Percentiles rank a stretch among this genome's conserved stretches.
Evolutionary conservation across 2,329 filamentous ascomycete genomes (phyloP).

Genomic region (Colletotrichum sp.): DNA sequence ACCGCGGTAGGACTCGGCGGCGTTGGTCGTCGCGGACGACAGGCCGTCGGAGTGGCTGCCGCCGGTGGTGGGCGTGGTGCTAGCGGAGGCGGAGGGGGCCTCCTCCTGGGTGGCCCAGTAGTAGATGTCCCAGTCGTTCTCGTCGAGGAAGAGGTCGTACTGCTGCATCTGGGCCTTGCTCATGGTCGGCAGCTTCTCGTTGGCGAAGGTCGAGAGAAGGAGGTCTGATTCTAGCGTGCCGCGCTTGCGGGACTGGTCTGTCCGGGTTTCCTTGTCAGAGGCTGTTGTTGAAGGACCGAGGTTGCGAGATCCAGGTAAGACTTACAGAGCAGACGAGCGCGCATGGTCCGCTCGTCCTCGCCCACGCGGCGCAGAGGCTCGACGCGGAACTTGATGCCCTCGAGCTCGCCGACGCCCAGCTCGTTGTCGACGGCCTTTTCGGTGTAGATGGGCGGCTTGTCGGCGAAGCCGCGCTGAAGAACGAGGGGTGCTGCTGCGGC

Average conservation of each 20-base stretch:
- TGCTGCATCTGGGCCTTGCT: slow-evolving; percentile 73
- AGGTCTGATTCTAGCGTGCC: slow-evolving; percentile 96
- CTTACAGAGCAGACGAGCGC: slow-evolving; percentile 79
- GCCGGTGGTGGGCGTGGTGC: slow-evolving; percentile 41
- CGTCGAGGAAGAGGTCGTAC: slow-evolving; percentile 93
- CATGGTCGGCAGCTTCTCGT: slow-evolving; percentile 79
- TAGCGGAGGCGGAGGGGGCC: slow-evolving; percentile 49
- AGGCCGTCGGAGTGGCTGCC: neutral
- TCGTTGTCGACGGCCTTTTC: slow-evolving; percentile 46
- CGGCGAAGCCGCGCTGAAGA: slow-evolving; percentile 18
- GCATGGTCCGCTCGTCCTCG: slow-evolving; percentile 85
- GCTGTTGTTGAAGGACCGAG: neutral
- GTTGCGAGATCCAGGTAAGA: slow-evolving; percentile 6
- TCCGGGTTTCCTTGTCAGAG: neutral
- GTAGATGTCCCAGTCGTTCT: slow-evolving; percentile 99
- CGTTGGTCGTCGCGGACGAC: slow-evolving; percentile 26
- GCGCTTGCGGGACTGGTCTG: slow-evolving; percentile 96
- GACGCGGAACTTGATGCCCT: slow-evolving; percentile 84
- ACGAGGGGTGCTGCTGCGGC: slow-evolving; percentile 1
- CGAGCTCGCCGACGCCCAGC: slow-evolving; percentile 83
- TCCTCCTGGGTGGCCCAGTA: slow-evolving; percentile 97
- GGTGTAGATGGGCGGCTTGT: slow-evolving; percentile 28
- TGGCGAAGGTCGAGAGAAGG: slow-evolving; percentile 93
- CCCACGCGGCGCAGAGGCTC: slow-evolving; percentile 86
- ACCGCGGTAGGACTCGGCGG: slow-evolving; percentile 1